Base-by-base conservation (phyloP, 345 rosid species). In the Aegle marmelos region DNA sequence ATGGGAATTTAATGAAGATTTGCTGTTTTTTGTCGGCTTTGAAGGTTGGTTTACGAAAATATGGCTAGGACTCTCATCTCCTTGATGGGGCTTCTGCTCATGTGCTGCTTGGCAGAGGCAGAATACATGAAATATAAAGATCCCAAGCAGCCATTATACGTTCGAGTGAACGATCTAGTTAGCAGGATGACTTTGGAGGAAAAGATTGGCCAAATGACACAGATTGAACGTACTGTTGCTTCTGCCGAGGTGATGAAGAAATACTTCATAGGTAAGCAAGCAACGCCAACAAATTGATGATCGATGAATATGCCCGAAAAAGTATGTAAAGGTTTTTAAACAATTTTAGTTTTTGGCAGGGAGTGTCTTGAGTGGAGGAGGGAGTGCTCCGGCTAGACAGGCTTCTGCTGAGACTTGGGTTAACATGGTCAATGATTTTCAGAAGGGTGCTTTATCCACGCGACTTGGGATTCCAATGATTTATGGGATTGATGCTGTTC, bases 401-500 rank as follows among this genome's bases (percentile, higher is more conserved):
- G 96, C 96, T 30, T 80, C 88, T 9, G 79, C 89, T 27, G 54
- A 89, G 62, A 53, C 80, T 50, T 91, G 97, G 87, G 58, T 95
- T 25, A 0, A 69, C 17, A 56, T 81, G 81, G 64, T 91, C 6
- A 91, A 91, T 78, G 81, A 79, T 0, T 82, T 88, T 66, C 94
- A 95, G 65, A 86, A 79, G 19, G 83, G 87, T 9, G 72, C 93
- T 22, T 84, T 93, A 31, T 87, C 94, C 3, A 91, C 91, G 4
- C 81, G 98, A 30, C 93, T 95, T 4, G 94, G 94, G 22, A 91
- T 95, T 84, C 98, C 97, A 6, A 34, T 91, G 88, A 87, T 95
- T n/a, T 93, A 95, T 76, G 91, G 95, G 56, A 85, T 95, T 65
- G 98, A 95, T 85, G 94, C 91, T 24, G 95, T 95, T 82, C 98